Evolutionary conservation across 495 filamentous ascomycete species (phyloP).

Genomic region (Chaetomium fimeti): DNA sequence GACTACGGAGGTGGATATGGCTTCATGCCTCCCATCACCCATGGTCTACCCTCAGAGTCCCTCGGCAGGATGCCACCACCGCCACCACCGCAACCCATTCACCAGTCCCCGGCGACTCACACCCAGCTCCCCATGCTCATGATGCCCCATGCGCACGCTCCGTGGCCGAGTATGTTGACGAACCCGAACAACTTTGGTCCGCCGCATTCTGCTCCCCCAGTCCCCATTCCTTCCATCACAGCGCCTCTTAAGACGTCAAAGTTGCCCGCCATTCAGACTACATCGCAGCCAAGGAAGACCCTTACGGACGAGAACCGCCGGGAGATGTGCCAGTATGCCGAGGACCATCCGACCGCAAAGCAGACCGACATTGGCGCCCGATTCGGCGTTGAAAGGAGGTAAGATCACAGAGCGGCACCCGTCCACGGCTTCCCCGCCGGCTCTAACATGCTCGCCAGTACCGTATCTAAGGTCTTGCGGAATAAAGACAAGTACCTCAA

Average conservation of each 20-base stretch:
- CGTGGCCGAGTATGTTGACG: slow-evolving; percentile 70
- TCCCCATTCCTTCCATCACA: slow-evolving; percentile 56
- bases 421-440: not conserved
- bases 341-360: slow-evolving; percentile 91
- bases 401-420: slow-evolving; percentile 31
- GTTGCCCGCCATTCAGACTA: slow-evolving; percentile 47
- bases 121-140: slow-evolving; percentile 58
- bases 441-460: slow-evolving; percentile 56
- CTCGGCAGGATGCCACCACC: slow-evolving; percentile 47
- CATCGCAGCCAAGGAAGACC: slow-evolving; percentile 75
- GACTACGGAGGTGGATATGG: slow-evolving; percentile 44
- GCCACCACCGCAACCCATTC: slow-evolving; percentile 39
- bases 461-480: slow-evolving; percentile 94
- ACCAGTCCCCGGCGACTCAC: slow-evolving; percentile 40
- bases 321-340: slow-evolving; percentile 92
- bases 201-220: slow-evolving; percentile 50
- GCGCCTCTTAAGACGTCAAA: slow-evolving; percentile 51
- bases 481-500: slow-evolving; percentile 96
- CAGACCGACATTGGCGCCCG: slow-evolving; percentile 96
- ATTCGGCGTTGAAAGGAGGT: slow-evolving; percentile 99
- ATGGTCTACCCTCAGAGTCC: slow-evolving; percentile 49
- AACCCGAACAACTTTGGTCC: slow-evolving; percentile 47
- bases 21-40: slow-evolving; percentile 45
- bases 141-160: slow-evolving; percentile 60
- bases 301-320: slow-evolving; percentile 90